Evolutionary conservation across 164 flowering plant species (phyloP), one percentile per base, ranked within the genome.

Genomic region (Annona cherimola): DNA sequence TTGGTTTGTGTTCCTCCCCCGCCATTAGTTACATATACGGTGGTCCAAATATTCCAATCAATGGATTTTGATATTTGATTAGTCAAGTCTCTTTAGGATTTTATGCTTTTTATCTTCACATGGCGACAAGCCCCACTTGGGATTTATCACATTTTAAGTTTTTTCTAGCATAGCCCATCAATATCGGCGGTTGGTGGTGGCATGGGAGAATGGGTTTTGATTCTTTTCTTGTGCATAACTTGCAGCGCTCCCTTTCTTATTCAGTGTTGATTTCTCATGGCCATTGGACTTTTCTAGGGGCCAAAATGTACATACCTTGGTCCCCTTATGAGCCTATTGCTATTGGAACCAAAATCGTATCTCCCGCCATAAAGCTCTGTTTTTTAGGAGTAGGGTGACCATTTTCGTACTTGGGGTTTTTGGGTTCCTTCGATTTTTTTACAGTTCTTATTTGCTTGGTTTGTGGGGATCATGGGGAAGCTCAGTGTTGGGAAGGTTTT

Each of bases 401-500:
- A 16, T 14, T 61, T 20, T 61, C 63, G 4, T n/a, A 39, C 4
- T 63, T 39, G 4, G 43, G 44, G 44, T 40, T 63, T 63, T 63
- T 41, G 44, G 67, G 8, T 63, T 39, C 16, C 44, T 63, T 14
- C 41, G 67, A 63, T 16, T 63, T 63, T 41, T 4, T 40, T 9
- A 4, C 16, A 43, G 11, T 39, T 63, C 18, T 1, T 63, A 39
- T 1, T 5, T 39, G 42, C 41, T 63, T 12, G 41, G 42, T 63
- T 50, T 14, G 67, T 2, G 41, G 44, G 14, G 66, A 50, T 63
- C 16, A 90, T 87, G 91, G 89, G 88, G 80, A 90, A 81, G 82
- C 80, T 86, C 41, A 84, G 83, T 59, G 66, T 90, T 69, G 86
- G 94, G 57, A 87, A 78, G 76, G 77, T 87, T 66, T 78, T 90